These are phyloP conservation scores for Chaetomium cochliodes DNA, from an alignment of 495 filamentous ascomycete species.

Conservation along the genomic window DNA sequence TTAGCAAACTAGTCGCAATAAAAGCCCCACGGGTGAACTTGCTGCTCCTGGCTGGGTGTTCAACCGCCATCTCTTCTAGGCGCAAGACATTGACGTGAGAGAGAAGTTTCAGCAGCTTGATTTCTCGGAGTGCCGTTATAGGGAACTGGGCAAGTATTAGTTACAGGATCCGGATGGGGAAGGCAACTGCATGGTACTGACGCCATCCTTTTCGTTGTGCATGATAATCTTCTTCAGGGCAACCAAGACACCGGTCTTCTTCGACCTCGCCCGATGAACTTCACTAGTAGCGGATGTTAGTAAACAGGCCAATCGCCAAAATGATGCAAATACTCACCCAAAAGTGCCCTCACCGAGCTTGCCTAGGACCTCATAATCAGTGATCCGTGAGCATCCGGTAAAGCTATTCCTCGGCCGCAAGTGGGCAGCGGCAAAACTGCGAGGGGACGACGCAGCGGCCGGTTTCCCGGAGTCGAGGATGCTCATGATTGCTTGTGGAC, in stretches of 20 bases:
- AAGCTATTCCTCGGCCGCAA: conserved; percentile 57
- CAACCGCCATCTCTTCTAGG: conserved; percentile 94
- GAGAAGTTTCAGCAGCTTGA: conserved; percentile 93
- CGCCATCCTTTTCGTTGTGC: conserved; percentile 82
- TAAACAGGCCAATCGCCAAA: not conserved
- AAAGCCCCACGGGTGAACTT: conserved; percentile 25
- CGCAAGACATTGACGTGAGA: conserved; percentile 84
- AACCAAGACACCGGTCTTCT: conserved; percentile 66
- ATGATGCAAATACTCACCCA: conserved; percentile 55
- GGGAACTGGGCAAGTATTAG: conserved; percentile 54
- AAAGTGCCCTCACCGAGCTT: conserved; percentile 99
- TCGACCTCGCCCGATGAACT: conserved; percentile 84
- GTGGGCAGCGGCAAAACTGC: conserved; percentile 46
- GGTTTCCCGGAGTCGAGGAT: conserved; percentile 21
- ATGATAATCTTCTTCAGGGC: conserved; percentile 94
- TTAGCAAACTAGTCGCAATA: not conserved
- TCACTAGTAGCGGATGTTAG: conserved; percentile 55
- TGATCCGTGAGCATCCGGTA: conserved; percentile 80
- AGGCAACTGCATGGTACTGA: conserved; percentile 39
- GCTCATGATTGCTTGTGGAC: conserved; percentile 29
- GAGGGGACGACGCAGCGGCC: conserved; percentile 38
- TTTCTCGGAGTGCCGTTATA: conserved; percentile 78
- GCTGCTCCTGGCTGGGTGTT: conserved; percentile 66
- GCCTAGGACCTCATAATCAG: conserved; percentile 79
- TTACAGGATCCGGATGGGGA: not conserved